Evolutionary conservation across 805 yeast genomes (phyloP), one percentile per base, ranked within the genome.

Genomic region (Blastobotrys terrestris): DNA sequence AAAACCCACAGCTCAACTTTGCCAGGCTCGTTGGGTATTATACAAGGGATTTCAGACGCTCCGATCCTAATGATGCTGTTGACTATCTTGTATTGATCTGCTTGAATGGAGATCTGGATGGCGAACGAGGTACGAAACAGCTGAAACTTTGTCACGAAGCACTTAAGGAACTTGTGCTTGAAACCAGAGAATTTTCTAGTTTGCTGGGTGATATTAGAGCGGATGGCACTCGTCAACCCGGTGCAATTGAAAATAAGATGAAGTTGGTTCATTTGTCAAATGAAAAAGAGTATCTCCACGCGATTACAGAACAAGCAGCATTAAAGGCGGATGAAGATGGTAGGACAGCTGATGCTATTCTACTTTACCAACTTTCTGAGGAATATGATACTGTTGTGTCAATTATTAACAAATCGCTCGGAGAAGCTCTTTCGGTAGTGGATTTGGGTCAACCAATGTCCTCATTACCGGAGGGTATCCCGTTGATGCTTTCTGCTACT

Each of bases 41-140:
- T 68, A 86, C 94, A 8, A 78, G 90, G 56, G 80, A 84, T 15
- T 92, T 94, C 74, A 84, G 90, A 61, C 79, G 80, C 54, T 80
- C 92, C 41, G 95, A 90, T 69, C 95, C 98, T 20, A 80, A 84
- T 61, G 87, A 85, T 53, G 97, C 97, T 0, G 86, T 87, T n/a
- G 96, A 92, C 66, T 94, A 94, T 64, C 70, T 92, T 50, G 76
- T 86, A 21, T 72, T 87, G 59, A 82, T 90, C 22, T 83, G 87
- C 47, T 61, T 89, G 60, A 70, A 74, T 57, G 72, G 74, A n/a
- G 73, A 68, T 26, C 53, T 68, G 15, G 45, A 58, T 4, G 46
- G 48, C 20, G 61, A 53, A 45, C 40, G 31, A 2, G 68, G 66
- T 20, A 63, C 71, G 20, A 71, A 74, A 31, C 85, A 83, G 56